A percentile compares a stretch with the other conserved stretches of the same genome.
These are phyloP conservation scores for Bacterosira constricta DNA, from an alignment of 108 stramenopile species.

Conservation along the genomic window DNA sequence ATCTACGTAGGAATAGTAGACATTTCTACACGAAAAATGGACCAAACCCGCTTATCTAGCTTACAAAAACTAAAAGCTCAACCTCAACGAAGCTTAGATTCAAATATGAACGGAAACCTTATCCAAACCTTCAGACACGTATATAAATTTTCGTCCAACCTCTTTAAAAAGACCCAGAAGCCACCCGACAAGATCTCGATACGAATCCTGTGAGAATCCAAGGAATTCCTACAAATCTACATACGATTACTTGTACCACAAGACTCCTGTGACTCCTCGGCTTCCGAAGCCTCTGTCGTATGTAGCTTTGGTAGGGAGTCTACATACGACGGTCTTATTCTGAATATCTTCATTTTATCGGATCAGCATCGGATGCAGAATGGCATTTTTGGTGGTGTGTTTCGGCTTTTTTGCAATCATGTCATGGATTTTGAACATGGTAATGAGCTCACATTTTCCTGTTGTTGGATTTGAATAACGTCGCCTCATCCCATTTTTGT, in stretches of 20 bases:
- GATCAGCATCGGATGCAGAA: background rate
- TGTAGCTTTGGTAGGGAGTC: background rate
- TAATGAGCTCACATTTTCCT: slow-evolving; percentile 1
- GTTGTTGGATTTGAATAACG: background rate
- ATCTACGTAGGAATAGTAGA: too few species aligned
- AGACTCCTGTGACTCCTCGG: too few species aligned
- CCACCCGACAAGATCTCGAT: background rate
- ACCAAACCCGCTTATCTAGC: too few species aligned
- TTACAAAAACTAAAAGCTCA: too few species aligned
- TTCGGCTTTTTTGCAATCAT: background rate
- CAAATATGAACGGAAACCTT: slow-evolving; percentile 6
- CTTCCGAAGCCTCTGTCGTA: background rate
- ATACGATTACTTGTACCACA: too few species aligned
- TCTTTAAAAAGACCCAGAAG: too few species aligned
- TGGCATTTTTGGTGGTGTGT: background rate
- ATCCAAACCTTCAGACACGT: too few species aligned
- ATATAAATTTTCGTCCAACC: too few species aligned
- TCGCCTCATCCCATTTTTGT: background rate
- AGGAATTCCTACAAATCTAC: too few species aligned
- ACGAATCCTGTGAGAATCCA: background rate
- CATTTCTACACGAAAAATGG: too few species aligned
- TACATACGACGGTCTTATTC: background rate
- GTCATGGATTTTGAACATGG: background rate
- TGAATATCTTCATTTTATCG: background rate
- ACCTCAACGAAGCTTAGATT: background rate